Base-by-base conservation (phyloP, 2,329 filamentous ascomycete species). In the Fusarium tanahbumbuense region DNA sequence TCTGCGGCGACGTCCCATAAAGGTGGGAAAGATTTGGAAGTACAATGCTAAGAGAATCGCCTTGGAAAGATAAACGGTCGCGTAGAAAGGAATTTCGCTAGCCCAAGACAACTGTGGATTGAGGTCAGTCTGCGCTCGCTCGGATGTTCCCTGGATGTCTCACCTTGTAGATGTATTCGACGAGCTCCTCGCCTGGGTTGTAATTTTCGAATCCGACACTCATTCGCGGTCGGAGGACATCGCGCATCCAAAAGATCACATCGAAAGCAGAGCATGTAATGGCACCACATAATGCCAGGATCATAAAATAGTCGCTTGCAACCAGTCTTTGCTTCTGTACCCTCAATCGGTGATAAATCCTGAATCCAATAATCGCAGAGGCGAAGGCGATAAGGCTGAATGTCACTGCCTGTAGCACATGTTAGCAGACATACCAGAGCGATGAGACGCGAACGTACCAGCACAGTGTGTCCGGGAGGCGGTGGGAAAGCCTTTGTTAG, bases 91-190 rank as follows among this genome's bases (percentile, higher is more conserved):
- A 9, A 70, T 64, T 18, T 68, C 63, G n/a, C 67, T 60, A 13
- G 59, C 63, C 68, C 68, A 70, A 10, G 68, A 71, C 46, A 71
- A 45, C 68, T 70, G 34, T 6, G 10, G 13, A 42, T 2, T 5
- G 6, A 7, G 6, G 48, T 66, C 11, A 66, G 62, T 22, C 16
- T 5, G 5, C 2, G 3, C 2, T 4, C 4, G 2, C 4, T 12
- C 22, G 2, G 18, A 16, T 13, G 7, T 3, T 11, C 18, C 4
- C 2, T 5, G 8, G 0, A 6, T 5, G 10, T 11, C 22, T 8
- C 50, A 70, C 68, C 68, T 71, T 68, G 37, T 60, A 68, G 3
- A 71, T 68, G n/a, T 55, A 65, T 22, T 71, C 68, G 9, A 71
- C 58, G 18, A 56, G 46, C 12, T 61, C 37, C 15, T 66, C 55